Evolutionary conservation across 169 alveolate species (phyloP).

Genomic region (Plasmodium cynomolgi): DNA sequence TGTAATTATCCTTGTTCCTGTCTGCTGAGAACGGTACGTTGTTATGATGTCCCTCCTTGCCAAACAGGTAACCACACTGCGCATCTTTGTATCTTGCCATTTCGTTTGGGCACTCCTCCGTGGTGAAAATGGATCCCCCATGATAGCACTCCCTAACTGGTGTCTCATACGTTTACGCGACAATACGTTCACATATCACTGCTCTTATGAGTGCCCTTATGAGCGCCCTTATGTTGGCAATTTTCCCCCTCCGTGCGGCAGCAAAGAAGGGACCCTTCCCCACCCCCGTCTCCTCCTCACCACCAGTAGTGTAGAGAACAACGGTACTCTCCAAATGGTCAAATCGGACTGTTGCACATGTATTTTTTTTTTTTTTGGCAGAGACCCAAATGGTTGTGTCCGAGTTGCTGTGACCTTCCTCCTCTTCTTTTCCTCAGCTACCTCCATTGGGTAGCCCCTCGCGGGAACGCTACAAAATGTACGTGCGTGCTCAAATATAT

Average conservation of each 20-base stretch:
- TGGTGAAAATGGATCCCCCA: neutral
- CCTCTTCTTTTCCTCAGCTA: neutral
- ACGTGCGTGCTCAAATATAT: neutral
- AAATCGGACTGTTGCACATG: neutral
- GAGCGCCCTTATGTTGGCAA: neutral
- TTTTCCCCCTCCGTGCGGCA: neutral
- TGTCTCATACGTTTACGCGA: neutral
- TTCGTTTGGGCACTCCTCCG: neutral
- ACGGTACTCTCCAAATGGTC: neutral
- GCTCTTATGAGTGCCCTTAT: neutral
- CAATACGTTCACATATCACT: neutral
- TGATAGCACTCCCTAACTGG: neutral
- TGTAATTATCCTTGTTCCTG: neutral
- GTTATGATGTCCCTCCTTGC: neutral
- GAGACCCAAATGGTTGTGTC: neutral
- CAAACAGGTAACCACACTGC: neutral
- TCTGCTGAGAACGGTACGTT: neutral
- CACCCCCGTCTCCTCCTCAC: neutral
- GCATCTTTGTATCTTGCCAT: neutral
- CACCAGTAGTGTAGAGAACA: neutral
- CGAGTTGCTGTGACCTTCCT: neutral
- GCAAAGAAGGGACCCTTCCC: neutral
- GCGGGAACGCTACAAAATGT: neutral
- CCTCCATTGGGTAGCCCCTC: neutral
- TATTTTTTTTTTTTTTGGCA: neutral